A percentile compares a stretch with the other conserved stretches of the same genome.
phyloP scores from a whole-genome alignment of 305 asterid species.

The Ilex paraguariensis region DNA sequence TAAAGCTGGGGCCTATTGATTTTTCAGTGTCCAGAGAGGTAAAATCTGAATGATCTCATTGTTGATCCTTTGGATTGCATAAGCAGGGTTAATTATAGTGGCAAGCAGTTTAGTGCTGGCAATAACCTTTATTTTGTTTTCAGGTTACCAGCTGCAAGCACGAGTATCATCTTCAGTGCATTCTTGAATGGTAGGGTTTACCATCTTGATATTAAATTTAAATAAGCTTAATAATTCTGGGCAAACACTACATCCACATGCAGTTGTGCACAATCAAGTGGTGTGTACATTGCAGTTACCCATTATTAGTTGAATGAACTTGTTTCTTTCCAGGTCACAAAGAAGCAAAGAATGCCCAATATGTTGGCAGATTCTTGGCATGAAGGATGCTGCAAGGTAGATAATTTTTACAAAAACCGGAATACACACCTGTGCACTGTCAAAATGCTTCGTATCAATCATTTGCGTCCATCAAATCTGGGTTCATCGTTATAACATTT shows the following conservation, averaged over 20 bases:
- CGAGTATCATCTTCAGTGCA: slow-evolving; percentile 76
- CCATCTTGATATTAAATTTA: slow-evolving; percentile 4
- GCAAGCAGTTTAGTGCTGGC: not conserved
- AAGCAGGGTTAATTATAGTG: too few species aligned
- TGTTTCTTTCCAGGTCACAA: slow-evolving; percentile 41
- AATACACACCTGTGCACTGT: not conserved
- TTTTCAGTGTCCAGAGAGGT: too few species aligned
- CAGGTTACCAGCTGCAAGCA: slow-evolving; percentile 77
- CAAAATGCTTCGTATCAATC: not conserved
- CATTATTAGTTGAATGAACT: not conserved
- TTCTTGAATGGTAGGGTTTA: slow-evolving; percentile 56
- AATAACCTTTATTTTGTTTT: slow-evolving; percentile 12
- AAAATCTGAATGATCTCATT: too few species aligned
- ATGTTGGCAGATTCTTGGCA: slow-evolving; percentile 53
- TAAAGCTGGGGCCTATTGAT: too few species aligned
- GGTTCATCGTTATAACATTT: too few species aligned
- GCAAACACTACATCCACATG: not conserved
- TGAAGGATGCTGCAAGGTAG: slow-evolving; percentile 55
- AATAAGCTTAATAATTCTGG: not conserved
- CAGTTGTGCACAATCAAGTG: too few species aligned
- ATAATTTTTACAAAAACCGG: not conserved
- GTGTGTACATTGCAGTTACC: not conserved
- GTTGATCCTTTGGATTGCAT: too few species aligned
- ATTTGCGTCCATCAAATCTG: too few species aligned
- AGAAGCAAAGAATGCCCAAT: slow-evolving; percentile 67